phyloP scores from a whole-genome alignment of 257 asterid genomes.

The Oldenlandia corymbosa region DNA sequence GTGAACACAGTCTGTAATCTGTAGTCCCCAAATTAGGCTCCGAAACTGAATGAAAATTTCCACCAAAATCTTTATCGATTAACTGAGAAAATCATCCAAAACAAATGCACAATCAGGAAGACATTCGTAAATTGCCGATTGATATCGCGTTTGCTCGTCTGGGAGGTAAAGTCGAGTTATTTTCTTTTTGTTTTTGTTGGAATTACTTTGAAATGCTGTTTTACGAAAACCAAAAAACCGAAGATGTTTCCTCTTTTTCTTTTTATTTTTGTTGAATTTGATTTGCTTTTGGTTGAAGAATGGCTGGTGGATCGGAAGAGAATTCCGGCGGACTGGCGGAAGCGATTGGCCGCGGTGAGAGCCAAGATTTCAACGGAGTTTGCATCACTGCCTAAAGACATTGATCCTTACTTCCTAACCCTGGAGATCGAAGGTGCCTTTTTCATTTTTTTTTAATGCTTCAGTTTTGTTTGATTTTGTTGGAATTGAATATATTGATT shows the following conservation, averaged over 20 bases:
- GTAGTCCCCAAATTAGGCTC: background rate
- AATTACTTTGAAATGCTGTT: background rate
- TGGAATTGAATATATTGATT: background rate
- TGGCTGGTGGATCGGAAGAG: conserved; percentile 98
- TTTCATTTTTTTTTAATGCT: background rate
- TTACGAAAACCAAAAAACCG: background rate
- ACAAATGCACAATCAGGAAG: conserved; percentile 63
- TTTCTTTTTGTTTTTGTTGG: background rate
- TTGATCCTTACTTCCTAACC: conserved; percentile 71
- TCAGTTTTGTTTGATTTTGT: too few species aligned
- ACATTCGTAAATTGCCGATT: conserved; percentile 77
- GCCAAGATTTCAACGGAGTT: conserved; percentile 70
- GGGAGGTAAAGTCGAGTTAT: conserved; percentile 75
- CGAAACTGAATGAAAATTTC: background rate
- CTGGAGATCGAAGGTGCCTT: conserved; percentile 71
- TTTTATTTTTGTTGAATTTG: background rate
- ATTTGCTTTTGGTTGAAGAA: conserved; percentile 43
- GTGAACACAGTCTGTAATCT: background rate
- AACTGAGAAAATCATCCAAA: background rate
- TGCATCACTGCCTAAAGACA: conserved; percentile 69
- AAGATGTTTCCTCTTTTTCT: too few species aligned
- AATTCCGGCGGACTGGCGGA: conserved; percentile 84
- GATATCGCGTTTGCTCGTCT: conserved; percentile 93
- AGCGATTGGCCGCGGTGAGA: conserved; percentile 73
- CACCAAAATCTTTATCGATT: background rate